Evolutionary conservation across 495 filamentous ascomycete genomes (phyloP).

Genomic region (Aspergillus hancockii): DNA sequence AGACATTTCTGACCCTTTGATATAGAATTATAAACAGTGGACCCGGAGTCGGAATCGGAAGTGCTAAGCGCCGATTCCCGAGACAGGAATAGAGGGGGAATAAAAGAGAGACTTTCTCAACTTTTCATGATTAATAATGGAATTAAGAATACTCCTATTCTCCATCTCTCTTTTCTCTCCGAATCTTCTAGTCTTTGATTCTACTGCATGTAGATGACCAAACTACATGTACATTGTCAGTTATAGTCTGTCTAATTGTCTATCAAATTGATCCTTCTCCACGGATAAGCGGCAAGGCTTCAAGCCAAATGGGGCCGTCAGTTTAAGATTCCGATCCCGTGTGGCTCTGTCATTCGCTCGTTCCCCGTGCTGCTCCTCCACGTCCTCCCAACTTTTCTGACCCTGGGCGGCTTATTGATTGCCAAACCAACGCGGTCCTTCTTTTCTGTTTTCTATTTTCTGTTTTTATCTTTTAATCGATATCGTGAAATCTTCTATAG

Average conservation of each 20-base stretch:
- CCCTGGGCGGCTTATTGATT: neutral
- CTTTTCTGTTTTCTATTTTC: neutral
- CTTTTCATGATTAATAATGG: neutral
- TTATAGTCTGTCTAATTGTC: neutral
- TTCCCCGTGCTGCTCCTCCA: slow-evolving; percentile 1
- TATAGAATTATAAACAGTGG: neutral
- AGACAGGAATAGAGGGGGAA: neutral
- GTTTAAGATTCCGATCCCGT: slow-evolving; percentile 12
- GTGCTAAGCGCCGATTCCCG: neutral
- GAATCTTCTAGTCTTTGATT: neutral
- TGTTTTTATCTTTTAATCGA: neutral
- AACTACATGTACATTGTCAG: neutral
- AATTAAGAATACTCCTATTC: neutral
- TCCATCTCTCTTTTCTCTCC: neutral
- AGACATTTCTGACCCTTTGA: too few relatives aligned
- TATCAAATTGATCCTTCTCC: neutral
- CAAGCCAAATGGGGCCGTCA: slow-evolving; percentile 10
- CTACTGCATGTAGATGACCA: neutral
- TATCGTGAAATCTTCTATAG: neutral
- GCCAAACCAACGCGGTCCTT: neutral
- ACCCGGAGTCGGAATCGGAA: neutral
- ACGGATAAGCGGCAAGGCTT: neutral
- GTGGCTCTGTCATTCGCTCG: slow-evolving; percentile 14
- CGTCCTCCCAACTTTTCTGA: slow-evolving; percentile 3
- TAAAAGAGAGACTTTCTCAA: neutral